Percentiles rank a stretch among this genome's conserved stretches.
These are phyloP conservation scores for Ophiostoma novo-ulmi DNA, from an alignment of 2,329 filamentous ascomycete species.

Conservation along the genomic window DNA sequence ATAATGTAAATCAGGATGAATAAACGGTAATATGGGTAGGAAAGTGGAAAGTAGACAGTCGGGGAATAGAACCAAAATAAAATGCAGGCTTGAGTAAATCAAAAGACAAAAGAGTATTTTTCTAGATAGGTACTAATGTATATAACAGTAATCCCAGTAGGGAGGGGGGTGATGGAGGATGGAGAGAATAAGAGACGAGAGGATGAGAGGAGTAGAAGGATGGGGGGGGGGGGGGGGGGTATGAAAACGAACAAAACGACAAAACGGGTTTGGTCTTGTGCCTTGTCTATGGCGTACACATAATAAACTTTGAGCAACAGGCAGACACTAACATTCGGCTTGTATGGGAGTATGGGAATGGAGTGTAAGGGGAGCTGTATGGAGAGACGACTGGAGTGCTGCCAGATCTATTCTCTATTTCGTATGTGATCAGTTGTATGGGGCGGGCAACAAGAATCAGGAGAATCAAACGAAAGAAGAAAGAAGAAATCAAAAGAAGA, in stretches of 20 bases:
- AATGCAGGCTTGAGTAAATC: neutral
- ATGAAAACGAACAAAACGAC: neutral
- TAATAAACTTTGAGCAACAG: slow-evolving; percentile 4
- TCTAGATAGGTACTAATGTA: neutral
- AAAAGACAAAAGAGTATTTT: neutral
- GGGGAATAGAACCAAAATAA: neutral
- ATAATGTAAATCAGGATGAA: slow-evolving; percentile 6
- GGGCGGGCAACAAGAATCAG: neutral
- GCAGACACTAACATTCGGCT: neutral
- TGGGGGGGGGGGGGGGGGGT: neutral
- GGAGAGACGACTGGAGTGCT: neutral
- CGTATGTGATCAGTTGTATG: neutral
- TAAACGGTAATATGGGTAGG: neutral
- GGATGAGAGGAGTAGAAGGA: neutral
- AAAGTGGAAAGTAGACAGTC: neutral
- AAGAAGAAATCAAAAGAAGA: slow-evolving; percentile 5
- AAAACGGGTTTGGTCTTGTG: neutral
- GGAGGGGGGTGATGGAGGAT: neutral
- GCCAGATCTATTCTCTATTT: neutral
- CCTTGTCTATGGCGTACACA: neutral
- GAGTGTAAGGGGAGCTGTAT: neutral
- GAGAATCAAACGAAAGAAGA: slow-evolving; percentile 4
- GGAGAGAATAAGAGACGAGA: neutral
- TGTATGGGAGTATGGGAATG: neutral
- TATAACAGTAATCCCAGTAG: neutral